These are phyloP conservation scores for Fagopyrum esculentum DNA, from an alignment of 148 eudicot species.

Conservation along the genomic window DNA sequence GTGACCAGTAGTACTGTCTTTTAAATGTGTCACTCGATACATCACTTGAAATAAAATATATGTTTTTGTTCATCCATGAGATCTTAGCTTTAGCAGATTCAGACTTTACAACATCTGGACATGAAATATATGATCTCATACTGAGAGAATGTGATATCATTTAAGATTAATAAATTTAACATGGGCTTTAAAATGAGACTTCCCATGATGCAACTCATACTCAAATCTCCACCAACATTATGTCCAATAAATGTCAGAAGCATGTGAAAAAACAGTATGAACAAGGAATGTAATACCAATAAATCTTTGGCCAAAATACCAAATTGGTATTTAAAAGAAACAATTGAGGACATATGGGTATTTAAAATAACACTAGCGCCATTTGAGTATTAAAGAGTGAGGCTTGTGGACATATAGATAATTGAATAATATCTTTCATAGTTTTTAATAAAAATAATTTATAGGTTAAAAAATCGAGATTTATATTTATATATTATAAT, in stretches of 20 bases:
- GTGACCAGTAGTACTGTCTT: neutral
- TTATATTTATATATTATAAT: too few relatives aligned
- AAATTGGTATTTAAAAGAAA: too few relatives aligned
- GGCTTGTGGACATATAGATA: too few relatives aligned
- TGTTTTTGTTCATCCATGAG: neutral
- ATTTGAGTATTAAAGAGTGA: too few relatives aligned
- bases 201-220: neutral
- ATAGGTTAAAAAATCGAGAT: too few relatives aligned
- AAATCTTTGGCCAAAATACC: neutral
- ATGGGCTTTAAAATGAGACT: neutral
- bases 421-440: too few relatives aligned
- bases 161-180: neutral
- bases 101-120: neutral
- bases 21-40: neutral
- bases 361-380: too few relatives aligned
- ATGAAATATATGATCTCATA: neutral
- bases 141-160: neutral
- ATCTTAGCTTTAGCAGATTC: neutral
- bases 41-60: neutral
- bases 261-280: neutral
- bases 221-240: neutral
- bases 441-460: too few relatives aligned
- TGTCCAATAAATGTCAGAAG: neutral
- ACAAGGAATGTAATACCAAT: neutral
- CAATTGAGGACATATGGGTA: too few relatives aligned